Conservation (phyloP, 139 green algal genomes). For the Nannochloris sp. region DNA sequence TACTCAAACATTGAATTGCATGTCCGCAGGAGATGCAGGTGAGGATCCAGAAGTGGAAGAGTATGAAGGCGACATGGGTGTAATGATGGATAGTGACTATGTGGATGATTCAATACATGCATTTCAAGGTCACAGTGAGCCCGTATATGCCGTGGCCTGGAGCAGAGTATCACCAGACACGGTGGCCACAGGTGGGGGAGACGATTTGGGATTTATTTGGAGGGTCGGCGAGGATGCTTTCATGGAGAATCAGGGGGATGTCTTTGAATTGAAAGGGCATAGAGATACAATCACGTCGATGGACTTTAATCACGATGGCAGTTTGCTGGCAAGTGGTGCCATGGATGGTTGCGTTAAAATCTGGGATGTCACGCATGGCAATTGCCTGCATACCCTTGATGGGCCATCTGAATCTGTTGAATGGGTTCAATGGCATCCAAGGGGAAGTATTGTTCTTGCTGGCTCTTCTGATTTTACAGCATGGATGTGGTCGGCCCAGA, state of each 20-base stretch:
- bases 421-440: slow-evolving; percentile 91
- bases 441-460: slow-evolving; percentile 77
- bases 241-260: slow-evolving; percentile 40
- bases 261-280: slow-evolving; percentile 67
- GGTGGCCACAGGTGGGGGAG: slow-evolving; percentile 66
- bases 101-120: slow-evolving; percentile 58
- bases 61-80: slow-evolving; percentile 14
- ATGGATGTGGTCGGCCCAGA: slow-evolving; percentile 94
- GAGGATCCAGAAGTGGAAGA: slow-evolving; percentile 25
- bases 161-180: slow-evolving; percentile 41
- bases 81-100: slow-evolving; percentile 14
- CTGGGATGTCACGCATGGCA: slow-evolving; percentile 50
- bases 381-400: slow-evolving; percentile 53
- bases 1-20: not conserved
- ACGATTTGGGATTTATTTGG: slow-evolving; percentile 71
- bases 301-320: slow-evolving; percentile 64
- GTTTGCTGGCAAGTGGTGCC: slow-evolving; percentile 69
- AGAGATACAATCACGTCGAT: slow-evolving; percentile 69
- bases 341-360: slow-evolving; percentile 72
- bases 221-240: slow-evolving; percentile 57
- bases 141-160: slow-evolving; percentile 70
- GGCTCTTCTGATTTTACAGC: slow-evolving; percentile 84
- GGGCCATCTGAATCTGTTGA: slow-evolving; percentile 68
- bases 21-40: too few relatives aligned
- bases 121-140: slow-evolving; percentile 61